These are phyloP conservation scores for Wickerhamomyces sydowiorum DNA, from an alignment of 805 yeast species.

Conservation along the genomic window DNA sequence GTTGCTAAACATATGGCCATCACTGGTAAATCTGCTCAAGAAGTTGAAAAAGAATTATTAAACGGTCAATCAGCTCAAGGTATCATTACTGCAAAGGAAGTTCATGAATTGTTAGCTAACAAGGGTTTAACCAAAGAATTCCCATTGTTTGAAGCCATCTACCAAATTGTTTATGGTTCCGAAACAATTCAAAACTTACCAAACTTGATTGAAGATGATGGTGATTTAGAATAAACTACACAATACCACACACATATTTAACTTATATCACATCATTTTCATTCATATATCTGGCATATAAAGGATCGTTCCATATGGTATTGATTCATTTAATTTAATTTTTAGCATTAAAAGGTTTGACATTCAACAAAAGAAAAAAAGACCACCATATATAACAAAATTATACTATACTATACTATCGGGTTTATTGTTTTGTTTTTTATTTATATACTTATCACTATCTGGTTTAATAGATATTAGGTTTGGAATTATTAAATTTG, in stretches of 20 bases:
- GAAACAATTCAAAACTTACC: slow-evolving; percentile 75
- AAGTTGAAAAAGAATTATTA: slow-evolving; percentile 77
- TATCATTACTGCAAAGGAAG: slow-evolving; percentile 84
- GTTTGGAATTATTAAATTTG: too few species aligned
- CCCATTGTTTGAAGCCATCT: slow-evolving; percentile 67
- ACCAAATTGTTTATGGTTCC: slow-evolving; percentile 73
- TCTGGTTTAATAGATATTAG: too few species aligned
- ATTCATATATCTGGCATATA: slow-evolving; percentile 1
- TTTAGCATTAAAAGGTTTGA: not conserved
- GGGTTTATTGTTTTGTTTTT: too few species aligned
- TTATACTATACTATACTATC: too few species aligned
- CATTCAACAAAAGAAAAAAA: too few species aligned
- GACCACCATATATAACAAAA: too few species aligned
- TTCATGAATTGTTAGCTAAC: slow-evolving; percentile 51
- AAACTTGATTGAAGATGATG: slow-evolving; percentile 46
- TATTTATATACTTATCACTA: too few species aligned
- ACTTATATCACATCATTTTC: not conserved
- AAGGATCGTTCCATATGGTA: not conserved
- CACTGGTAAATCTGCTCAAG: slow-evolving; percentile 69
- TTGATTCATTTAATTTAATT: not conserved
- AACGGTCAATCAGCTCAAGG: slow-evolving; percentile 99
- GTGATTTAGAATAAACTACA: not conserved
- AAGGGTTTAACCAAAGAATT: slow-evolving; percentile 44
- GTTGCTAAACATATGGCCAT: slow-evolving; percentile 85
- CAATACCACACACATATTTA: not conserved